Evolutionary conservation across 2,329 filamentous ascomycete species (phyloP).

Genomic region (Arthrobotrys sphaeroides): DNA sequence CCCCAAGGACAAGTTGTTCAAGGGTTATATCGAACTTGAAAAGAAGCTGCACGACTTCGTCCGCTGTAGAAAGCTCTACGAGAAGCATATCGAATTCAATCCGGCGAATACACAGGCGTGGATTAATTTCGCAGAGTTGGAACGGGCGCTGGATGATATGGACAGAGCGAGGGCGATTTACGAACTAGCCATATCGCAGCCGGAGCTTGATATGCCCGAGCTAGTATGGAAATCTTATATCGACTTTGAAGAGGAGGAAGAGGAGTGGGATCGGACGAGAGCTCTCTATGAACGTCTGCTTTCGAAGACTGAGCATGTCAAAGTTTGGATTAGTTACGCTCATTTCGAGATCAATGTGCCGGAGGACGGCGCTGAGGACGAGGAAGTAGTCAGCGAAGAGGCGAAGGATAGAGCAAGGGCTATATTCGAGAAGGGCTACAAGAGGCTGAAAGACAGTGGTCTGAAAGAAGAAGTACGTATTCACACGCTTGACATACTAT

Average conservation of each 20-base stretch:
- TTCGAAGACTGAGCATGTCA: slow-evolving; percentile 96
- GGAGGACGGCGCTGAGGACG: slow-evolving; percentile 71
- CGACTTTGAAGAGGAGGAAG: slow-evolving; percentile 96
- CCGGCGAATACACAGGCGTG: slow-evolving; percentile 89
- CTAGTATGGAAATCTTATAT: slow-evolving; percentile 98
- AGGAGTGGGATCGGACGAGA: slow-evolving; percentile 84
- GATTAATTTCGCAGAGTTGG: slow-evolving; percentile 95
- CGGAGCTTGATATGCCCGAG: slow-evolving; percentile 93
- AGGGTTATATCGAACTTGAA: slow-evolving; percentile 91
- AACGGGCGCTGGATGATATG: slow-evolving; percentile 87
- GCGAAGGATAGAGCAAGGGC: slow-evolving; percentile 83
- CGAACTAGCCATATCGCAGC: slow-evolving; percentile 85
- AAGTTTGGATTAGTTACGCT: slow-evolving; percentile 99
- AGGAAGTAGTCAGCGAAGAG: slow-evolving; percentile 76
- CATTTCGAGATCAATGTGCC: slow-evolving; percentile 96
- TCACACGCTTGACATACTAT: slow-evolving; percentile 26
- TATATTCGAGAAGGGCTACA: slow-evolving; percentile 85
- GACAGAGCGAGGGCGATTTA: slow-evolving; percentile 90
- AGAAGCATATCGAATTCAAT: slow-evolving; percentile 94
- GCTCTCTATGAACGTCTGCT: slow-evolving; percentile 88
- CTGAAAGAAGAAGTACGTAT: slow-evolving; percentile 80
- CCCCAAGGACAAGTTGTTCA: slow-evolving; percentile 94
- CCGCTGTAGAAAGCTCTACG: slow-evolving; percentile 87
- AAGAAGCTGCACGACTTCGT: slow-evolving; percentile 93
- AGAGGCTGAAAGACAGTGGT: slow-evolving; percentile 85